These are phyloP conservation scores for Phoma sp. DNA, from an alignment of 2,329 filamentous ascomycete species.

Conservation along the genomic window DNA sequence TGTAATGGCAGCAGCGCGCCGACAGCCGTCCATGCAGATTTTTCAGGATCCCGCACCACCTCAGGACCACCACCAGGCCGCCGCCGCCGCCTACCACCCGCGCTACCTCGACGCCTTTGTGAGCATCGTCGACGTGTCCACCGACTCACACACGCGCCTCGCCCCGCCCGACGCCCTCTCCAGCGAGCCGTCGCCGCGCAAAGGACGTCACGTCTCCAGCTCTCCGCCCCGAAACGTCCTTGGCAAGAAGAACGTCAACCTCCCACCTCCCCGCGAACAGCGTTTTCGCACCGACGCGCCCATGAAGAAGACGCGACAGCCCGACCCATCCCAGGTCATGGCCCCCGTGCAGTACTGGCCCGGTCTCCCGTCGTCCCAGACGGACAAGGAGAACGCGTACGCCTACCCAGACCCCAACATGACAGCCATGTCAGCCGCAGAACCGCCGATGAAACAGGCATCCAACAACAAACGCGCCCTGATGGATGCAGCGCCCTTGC, in stretches of 20 bases:
- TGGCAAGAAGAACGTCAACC: slow-evolving; percentile 70
- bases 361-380: slow-evolving; percentile 55
- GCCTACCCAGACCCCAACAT: slow-evolving; percentile 48
- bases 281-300: slow-evolving; percentile 70
- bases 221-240: slow-evolving; percentile 67
- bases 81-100: slow-evolving; percentile 57
- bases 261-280: slow-evolving; percentile 68
- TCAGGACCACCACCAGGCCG: slow-evolving; percentile 54
- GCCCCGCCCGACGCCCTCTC: slow-evolving; percentile 63
- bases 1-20: slow-evolving; percentile 64
- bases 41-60: slow-evolving; percentile 61
- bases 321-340: slow-evolving; percentile 47
- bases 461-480: slow-evolving; percentile 64
- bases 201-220: slow-evolving; percentile 64
- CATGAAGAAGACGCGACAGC: slow-evolving; percentile 66
- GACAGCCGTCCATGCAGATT: slow-evolving; percentile 62
- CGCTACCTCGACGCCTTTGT: slow-evolving; percentile 58
- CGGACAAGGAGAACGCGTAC: slow-evolving; percentile 60
- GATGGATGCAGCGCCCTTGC: slow-evolving; percentile 76
- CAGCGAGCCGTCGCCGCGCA: slow-evolving; percentile 71
- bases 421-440: slow-evolving; percentile 31
- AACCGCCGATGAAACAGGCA: slow-evolving; percentile 40
- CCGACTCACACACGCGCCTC: slow-evolving; percentile 70
- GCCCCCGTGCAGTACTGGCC: slow-evolving; percentile 63
- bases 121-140: slow-evolving; percentile 54